Percentiles rank a stretch among this genome's conserved stretches.
Conservation (phyloP, 176 grass and related monocot species). For the Oryza glaberrima region DNA sequence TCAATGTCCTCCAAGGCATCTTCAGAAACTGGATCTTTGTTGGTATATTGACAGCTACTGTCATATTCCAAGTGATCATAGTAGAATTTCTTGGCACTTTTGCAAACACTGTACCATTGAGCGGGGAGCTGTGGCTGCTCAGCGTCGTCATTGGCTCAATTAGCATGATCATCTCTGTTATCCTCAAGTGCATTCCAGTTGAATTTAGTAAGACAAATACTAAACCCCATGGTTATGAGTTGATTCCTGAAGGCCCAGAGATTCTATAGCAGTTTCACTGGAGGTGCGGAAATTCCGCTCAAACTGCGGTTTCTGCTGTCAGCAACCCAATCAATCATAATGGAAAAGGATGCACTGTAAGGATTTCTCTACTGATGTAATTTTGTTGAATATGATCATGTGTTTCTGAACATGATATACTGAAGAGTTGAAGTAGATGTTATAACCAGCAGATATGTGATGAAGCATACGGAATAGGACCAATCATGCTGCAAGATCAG, state of each 20-base stretch:
- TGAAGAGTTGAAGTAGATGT: background rate
- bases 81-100: constrained; percentile 81
- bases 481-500: background rate
- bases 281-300: background rate
- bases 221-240: constrained; percentile 53
- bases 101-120: constrained; percentile 71
- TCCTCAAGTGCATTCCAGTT: constrained; percentile 82
- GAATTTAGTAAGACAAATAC: constrained; percentile 30
- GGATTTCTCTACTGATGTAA: background rate
- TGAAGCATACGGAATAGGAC: background rate
- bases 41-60: constrained; percentile 54
- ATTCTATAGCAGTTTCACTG: constrained; percentile 43
- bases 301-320: background rate
- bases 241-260: constrained; percentile 67
- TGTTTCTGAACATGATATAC: background rate
- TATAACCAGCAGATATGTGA: background rate
- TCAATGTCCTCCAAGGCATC: constrained; percentile 77
- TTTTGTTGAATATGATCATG: background rate
- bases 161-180: constrained; percentile 68
- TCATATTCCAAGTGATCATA: constrained; percentile 82
- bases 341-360: background rate
- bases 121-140: constrained; percentile 72
- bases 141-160: constrained; percentile 65
- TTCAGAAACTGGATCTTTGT: constrained; percentile 78
- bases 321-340: background rate